phyloP scores from a whole-genome alignment of 805 yeast genomes.

The Metschnikowia cubensis region DNA sequence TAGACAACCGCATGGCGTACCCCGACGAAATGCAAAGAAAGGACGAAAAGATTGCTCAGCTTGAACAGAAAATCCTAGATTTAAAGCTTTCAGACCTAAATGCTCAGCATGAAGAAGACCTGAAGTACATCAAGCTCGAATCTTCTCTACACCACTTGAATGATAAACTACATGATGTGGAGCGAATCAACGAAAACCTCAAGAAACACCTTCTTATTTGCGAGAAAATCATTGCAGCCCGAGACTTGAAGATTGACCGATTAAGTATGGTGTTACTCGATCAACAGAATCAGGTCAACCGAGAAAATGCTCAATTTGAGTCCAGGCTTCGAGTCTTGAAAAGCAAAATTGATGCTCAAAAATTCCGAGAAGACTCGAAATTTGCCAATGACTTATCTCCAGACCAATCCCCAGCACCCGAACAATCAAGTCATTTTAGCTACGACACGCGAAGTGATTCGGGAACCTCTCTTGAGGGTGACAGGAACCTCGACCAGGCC shows the following conservation, averaged over 20 bases:
- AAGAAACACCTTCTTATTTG: conserved; percentile 53
- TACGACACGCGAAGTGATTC: neutral
- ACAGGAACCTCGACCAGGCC: neutral
- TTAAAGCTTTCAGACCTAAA: conserved; percentile 21
- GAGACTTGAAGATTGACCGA: conserved; percentile 53
- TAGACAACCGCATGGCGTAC: neutral
- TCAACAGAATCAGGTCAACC: conserved; percentile 46
- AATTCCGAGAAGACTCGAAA: conserved; percentile 11
- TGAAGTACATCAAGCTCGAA: conserved; percentile 52
- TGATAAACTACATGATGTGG: conserved; percentile 57
- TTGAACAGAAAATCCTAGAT: conserved; percentile 17
- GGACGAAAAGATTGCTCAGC: conserved; percentile 14
- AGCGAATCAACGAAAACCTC: conserved; percentile 54
- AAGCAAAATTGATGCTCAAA: conserved; percentile 16
- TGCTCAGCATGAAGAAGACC: conserved; percentile 39
- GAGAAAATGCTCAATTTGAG: conserved; percentile 50
- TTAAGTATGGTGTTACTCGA: conserved; percentile 48
- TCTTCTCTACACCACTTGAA: conserved; percentile 54
- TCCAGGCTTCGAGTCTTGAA: conserved; percentile 28
- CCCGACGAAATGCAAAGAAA: conserved; percentile 15
- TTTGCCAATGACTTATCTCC: neutral
- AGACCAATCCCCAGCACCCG: neutral
- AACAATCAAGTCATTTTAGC: neutral
- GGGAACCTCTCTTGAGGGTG: conserved; percentile 4
- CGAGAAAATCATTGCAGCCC: conserved; percentile 52